Evolutionary conservation across 1,284 basidiomycete genomes (phyloP).

Genomic region (Puccinia hordei): DNA sequence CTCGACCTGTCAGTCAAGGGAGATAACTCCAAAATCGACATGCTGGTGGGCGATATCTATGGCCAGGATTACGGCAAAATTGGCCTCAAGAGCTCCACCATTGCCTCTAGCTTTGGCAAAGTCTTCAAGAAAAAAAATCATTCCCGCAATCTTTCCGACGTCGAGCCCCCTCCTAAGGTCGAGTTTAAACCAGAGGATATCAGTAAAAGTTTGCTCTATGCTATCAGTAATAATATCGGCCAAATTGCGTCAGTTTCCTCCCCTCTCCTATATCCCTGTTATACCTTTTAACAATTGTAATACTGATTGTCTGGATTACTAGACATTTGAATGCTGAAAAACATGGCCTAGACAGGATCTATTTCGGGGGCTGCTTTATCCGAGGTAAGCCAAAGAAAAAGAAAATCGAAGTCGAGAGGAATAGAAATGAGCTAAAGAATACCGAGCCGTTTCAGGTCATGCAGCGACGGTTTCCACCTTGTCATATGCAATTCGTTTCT

Average conservation of each 20-base stretch:
- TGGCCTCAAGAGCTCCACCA: constrained; percentile 94
- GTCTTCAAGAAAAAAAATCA: constrained; percentile 75
- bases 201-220: constrained; percentile 82
- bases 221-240: constrained; percentile 97
- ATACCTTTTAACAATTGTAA: background rate
- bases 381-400: constrained; percentile 67
- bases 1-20: constrained; percentile 86
- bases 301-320: background rate
- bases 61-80: constrained; percentile 90
- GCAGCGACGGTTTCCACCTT: constrained; percentile 95
- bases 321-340: constrained; percentile 99
- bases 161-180: constrained; percentile 62
- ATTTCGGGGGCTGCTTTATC: constrained; percentile 99
- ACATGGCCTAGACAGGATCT: constrained; percentile 93
- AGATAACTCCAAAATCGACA: constrained; percentile 91
- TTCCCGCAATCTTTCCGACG: constrained; percentile 52
- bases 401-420: too few relatives aligned
- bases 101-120: constrained; percentile 97
- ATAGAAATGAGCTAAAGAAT: background rate
- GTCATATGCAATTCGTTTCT: constrained; percentile 98
- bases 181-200: constrained; percentile 91
- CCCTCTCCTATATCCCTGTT: too few relatives aligned
- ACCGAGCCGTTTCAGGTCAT: constrained; percentile 67
- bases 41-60: constrained; percentile 99
- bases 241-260: constrained; percentile 92